Evolutionary conservation across 306 rosid species (phyloP), one percentile per base, ranked within the genome.

Genomic region (Cicer yamashitae): DNA sequence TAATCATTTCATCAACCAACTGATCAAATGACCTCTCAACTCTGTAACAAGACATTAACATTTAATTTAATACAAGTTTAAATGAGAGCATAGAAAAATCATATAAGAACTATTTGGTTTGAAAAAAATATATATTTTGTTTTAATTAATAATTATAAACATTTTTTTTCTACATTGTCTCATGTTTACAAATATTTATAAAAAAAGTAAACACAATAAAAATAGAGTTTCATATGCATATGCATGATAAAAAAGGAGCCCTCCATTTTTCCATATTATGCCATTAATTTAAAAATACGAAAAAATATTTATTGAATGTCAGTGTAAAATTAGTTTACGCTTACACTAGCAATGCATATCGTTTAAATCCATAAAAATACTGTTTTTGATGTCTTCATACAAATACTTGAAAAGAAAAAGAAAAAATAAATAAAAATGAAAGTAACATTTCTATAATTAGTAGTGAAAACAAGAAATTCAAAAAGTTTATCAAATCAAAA

Each of bases 1-100:
- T 0, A 80, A 87, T 77, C 84, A 91, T 84, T 75, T 76, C 46
- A 57, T 73, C 65, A 63, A 91, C 82, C 65, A 91, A 69, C 44
- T 37, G 30, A 58, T 83, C 86, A 63, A 68, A 89, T 65, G 17
- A 18, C 38, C 71, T 84, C 79, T 80, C 92, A 48, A 74, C 76
- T 2, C 97, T 87, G 79, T 18, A 73, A 18, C 54, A 56, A 64
- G 54, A 69, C 13, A 22, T 30, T 20, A 30, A 11, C 7, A 15
- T 53, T 60, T 30, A 30, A 47, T 68, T 13, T 8, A 7, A 67
- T 13, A 30, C 37, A 30, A 30, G n/a, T 10, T n/a, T 1, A 51
- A 51, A 15, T 15, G 34, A 53, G 5, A 53, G 60, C 30, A 57
- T 22, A 57, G 40, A 58, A 7, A 58, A 14, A 58, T 58, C 40